These are phyloP conservation scores for Fraxinus quadrangulata DNA, from an alignment of 257 asterid species.

Conservation along the genomic window DNA sequence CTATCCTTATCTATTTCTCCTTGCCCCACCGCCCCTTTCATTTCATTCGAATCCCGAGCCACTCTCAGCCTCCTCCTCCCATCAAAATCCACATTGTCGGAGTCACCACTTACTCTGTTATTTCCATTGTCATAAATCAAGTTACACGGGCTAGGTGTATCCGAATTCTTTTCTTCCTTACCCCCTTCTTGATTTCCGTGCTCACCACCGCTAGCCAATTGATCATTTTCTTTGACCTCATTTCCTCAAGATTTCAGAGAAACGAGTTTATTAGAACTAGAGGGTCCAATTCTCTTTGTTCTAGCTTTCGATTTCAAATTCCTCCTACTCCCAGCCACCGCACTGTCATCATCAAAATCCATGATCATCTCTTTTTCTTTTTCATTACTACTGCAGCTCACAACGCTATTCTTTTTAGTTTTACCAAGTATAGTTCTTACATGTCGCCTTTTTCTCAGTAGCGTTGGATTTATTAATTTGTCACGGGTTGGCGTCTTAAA, in stretches of 20 bases:
- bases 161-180: conserved; percentile 27
- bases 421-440: not conserved
- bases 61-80: conserved; percentile 11
- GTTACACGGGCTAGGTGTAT: conserved; percentile 21
- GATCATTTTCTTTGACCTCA: conserved; percentile 1
- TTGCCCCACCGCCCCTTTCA: conserved; percentile 7
- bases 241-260: conserved; percentile 12
- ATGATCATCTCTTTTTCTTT: conserved; percentile 1
- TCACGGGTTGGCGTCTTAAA: too few species aligned
- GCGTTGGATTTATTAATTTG: too few species aligned
- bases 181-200: not conserved
- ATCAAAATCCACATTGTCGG: conserved; percentile 11
- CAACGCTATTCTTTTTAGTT: not conserved
- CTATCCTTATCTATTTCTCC: conserved; percentile 1
- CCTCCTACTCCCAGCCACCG: conserved; percentile 42
- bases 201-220: conserved; percentile 22
- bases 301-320: conserved; percentile 28
- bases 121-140: conserved; percentile 12
- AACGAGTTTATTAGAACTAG: conserved; percentile 22
- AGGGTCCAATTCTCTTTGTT: conserved; percentile 36
- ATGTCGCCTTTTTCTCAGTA: conserved; percentile 24
- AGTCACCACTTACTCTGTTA: conserved; percentile 23
- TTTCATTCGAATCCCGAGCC: conserved; percentile 12
- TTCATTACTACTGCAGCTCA: conserved; percentile 8
- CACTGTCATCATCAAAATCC: conserved; percentile 38